Evolutionary conservation across 345 rosid genomes (phyloP), one percentile per base, ranked within the genome.

Genomic region (Gossypium longicalyx): DNA sequence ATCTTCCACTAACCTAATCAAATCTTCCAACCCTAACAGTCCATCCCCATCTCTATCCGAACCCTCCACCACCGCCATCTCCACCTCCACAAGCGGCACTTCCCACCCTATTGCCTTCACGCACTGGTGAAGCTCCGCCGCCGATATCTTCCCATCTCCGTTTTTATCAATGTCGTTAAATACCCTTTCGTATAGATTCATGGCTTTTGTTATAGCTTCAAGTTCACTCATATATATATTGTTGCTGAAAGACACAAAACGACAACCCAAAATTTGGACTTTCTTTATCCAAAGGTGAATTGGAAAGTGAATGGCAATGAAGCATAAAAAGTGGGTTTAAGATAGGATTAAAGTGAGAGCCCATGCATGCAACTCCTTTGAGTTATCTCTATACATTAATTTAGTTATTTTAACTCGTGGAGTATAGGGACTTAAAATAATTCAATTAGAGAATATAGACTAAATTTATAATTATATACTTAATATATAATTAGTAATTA

Each of bases 11-110:
- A 88, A 67, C 47, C 72, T 76, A 4, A 82, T 70, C 23, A 88
- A 71, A 72, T 86, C 92, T 49, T 82, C 88, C 80, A 85, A 13
- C 15, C 79, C 83, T 73, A 86, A 43, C 76, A 82, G 47, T 29
- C 92, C 90, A 20, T 86, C 92, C 5, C 87, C 82, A 10, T 85
- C 86, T 0, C 83, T 77, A 74, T 81, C 90, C 73, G 80, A 17
- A 7, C 53, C 71, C 68, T 74, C 67, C 4, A 86, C 67, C 4
- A 86, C 81, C 12, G 71, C 86, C 19, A 53, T 16, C 57, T 82
- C 82, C 7, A 67, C 91, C 61, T 84, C 89, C 7, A 38, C 20
- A 1, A 78, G 29, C 20, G 71, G 23, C 71, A 85, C 12, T 72
- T 85, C 86, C 49, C 77, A 78, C 1, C 80, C 85, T 3, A 79